phyloP scores from a whole-genome alignment of 192 early-diverging fungal genomes.

The Thamnidium elegans region DNA sequence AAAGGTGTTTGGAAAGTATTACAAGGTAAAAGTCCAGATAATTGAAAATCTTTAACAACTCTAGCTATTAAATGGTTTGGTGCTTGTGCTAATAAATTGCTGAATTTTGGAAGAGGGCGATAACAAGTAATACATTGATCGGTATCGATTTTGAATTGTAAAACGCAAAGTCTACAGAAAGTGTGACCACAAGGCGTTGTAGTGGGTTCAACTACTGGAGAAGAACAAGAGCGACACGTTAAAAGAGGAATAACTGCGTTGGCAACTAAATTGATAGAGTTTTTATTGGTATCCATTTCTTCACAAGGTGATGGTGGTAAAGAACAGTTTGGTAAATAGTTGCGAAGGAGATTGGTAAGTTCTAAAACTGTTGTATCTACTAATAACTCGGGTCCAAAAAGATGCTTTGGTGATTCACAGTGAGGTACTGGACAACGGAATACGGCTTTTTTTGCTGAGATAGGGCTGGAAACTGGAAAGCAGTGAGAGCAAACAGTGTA shows the following conservation, averaged over 20 bases:
- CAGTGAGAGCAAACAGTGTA: conserved; percentile 15
- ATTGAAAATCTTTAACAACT: conserved; percentile 2
- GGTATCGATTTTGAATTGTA: conserved; percentile 11
- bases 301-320: conserved; percentile 11
- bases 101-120: conserved; percentile 23
- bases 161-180: conserved; percentile 21
- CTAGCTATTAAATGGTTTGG: conserved; percentile 6
- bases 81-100: conserved; percentile 11
- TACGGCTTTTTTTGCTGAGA: conserved; percentile 4
- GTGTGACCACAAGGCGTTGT: conserved; percentile 22
- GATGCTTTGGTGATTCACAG: conserved; percentile 13
- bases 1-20: not conserved
- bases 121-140: conserved; percentile 16
- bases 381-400: conserved; percentile 19
- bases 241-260: not conserved
- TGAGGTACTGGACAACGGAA: conserved; percentile 14
- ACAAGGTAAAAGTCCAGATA: conserved; percentile 1
- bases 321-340: not conserved
- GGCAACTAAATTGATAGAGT: not conserved
- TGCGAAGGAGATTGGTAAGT: not conserved
- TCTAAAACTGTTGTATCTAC: not conserved
- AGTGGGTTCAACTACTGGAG: conserved; percentile 7
- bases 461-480: conserved; percentile 1
- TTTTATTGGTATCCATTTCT: not conserved
- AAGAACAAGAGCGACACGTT: conserved; percentile 5